phyloP scores from a whole-genome alignment of 306 rosid species.

The Medicago arabica region DNA sequence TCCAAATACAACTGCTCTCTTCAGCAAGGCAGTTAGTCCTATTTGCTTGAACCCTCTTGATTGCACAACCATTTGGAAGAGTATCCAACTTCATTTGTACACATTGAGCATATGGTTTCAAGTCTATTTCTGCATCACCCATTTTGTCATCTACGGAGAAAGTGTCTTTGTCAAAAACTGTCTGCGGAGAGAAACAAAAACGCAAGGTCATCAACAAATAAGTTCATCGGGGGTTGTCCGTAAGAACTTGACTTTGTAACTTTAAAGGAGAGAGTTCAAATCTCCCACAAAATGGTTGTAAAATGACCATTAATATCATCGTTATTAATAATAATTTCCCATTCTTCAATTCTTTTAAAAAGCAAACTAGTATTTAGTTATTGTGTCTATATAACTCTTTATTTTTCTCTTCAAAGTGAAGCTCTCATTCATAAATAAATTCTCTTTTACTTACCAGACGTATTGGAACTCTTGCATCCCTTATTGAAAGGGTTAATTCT shows the following conservation, averaged over 20 bases:
- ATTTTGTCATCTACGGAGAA: constrained; percentile 74
- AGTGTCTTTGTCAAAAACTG: constrained; percentile 76
- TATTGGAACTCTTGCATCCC: constrained; percentile 56
- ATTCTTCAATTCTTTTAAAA: too few relatives aligned
- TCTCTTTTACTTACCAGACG: constrained; percentile 48
- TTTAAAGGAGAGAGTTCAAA: too few relatives aligned
- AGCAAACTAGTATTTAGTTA: not conserved
- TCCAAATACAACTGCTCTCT: constrained; percentile 76
- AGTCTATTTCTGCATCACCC: constrained; percentile 86
- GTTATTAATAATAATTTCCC: too few relatives aligned
- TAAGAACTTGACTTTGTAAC: too few relatives aligned
- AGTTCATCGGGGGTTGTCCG: not conserved
- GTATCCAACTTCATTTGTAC: constrained; percentile 50
- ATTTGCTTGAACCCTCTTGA: constrained; percentile 66
- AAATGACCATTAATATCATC: too few relatives aligned
- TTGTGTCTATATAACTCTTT: not conserved
- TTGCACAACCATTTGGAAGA: constrained; percentile 68
- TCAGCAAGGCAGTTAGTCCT: constrained; percentile 61
- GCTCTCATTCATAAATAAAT: too few relatives aligned
- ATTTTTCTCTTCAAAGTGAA: not conserved
- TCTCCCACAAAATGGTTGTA: too few relatives aligned
- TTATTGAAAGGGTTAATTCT: constrained; percentile 71
- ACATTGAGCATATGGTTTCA: constrained; percentile 65
- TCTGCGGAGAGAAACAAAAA: constrained; percentile 42
- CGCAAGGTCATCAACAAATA: constrained; percentile 22